Conservation (phyloP, 345 rosid genomes). For the Dimocarpus longan region DNA sequence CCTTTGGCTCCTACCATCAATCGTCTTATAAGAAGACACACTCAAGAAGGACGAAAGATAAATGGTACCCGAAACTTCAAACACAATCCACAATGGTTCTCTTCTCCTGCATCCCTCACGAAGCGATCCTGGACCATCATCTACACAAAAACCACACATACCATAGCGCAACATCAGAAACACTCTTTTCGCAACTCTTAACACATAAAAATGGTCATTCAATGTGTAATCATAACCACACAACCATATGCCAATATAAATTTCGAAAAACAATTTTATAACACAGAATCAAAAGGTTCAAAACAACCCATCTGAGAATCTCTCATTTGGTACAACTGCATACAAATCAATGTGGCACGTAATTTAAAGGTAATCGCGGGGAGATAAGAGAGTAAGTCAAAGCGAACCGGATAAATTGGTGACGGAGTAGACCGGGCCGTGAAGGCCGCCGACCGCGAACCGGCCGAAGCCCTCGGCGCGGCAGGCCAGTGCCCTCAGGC, state of each 20-base stretch:
- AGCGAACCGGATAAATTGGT: constrained; percentile 58
- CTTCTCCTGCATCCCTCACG: constrained; percentile 73
- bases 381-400: background rate
- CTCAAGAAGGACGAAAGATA: constrained; percentile 66
- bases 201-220: background rate
- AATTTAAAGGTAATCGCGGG: background rate
- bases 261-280: background rate
- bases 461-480: constrained; percentile 84
- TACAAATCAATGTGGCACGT: background rate
- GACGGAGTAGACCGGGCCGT: constrained; percentile 61
- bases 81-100: constrained; percentile 88
- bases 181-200: background rate
- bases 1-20: constrained; percentile 85
- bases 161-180: background rate
- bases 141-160: constrained; percentile 37
- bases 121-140: constrained; percentile 85
- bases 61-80: constrained; percentile 75
- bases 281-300: background rate
- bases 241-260: background rate
- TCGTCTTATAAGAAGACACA: constrained; percentile 82
- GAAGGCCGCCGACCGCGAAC: constrained; percentile 66
- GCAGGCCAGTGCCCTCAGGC: constrained; percentile 59
- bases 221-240: background rate
- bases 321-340: background rate
- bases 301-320: background rate